phyloP scores from a whole-genome alignment of 2,329 filamentous ascomycete genomes.

The Fusarium sp. region DNA sequence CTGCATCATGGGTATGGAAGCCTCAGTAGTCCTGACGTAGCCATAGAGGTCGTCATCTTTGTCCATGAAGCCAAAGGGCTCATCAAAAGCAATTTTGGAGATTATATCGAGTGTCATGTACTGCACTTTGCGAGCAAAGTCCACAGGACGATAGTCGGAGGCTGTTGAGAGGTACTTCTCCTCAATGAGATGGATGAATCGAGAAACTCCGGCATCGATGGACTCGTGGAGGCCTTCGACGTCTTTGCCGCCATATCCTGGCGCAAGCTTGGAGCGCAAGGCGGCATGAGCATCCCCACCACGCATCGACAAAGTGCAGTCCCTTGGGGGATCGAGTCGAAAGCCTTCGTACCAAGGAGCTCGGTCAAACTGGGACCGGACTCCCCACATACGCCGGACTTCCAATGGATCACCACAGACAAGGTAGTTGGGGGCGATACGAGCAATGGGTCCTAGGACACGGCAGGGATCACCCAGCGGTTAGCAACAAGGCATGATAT shows the following conservation, averaged over 20 bases:
- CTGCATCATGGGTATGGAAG: constrained; percentile 3
- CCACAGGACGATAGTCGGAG: constrained; percentile 1
- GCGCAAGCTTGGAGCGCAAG: constrained; percentile 11
- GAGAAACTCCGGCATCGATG: constrained; percentile 4
- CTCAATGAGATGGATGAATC: constrained; percentile 11
- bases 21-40: constrained; percentile 8
- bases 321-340: constrained; percentile 13
- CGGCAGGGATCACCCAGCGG: neutral
- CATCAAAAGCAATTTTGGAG: constrained; percentile 15
- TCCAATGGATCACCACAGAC: constrained; percentile 15
- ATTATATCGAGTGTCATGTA: constrained; percentile 23
- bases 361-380: constrained; percentile 13
- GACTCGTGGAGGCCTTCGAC: constrained; percentile 7
- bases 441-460: constrained; percentile 7
- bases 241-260: constrained; percentile 16
- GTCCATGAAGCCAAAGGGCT: constrained; percentile 23
- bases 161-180: constrained; percentile 14
- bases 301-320: constrained; percentile 13
- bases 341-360: constrained; percentile 18
- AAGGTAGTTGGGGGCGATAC: constrained; percentile 15
- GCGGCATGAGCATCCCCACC: neutral
- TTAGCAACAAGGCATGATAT: neutral
- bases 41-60: constrained; percentile 10
- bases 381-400: constrained; percentile 17
- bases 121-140: constrained; percentile 10